phyloP scores from a whole-genome alignment of 352 stramenopile species.

The Phytophthora litchii region DNA sequence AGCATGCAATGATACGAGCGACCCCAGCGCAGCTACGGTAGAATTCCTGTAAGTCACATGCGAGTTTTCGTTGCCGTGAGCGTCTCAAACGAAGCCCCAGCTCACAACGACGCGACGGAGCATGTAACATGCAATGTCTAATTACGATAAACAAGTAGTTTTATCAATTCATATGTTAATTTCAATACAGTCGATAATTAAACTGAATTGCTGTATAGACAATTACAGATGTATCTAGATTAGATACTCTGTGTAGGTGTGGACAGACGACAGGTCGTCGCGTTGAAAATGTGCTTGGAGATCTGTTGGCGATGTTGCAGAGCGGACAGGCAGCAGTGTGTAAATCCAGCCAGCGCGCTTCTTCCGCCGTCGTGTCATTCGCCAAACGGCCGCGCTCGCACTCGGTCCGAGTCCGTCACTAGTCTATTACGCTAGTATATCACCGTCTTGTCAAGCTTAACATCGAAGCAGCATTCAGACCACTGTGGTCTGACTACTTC shows the following conservation, averaged over 20 bases:
- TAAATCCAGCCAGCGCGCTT: constrained; percentile 22
- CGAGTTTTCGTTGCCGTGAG: background rate
- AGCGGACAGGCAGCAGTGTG: constrained; percentile 2
- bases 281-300: constrained; percentile 25
- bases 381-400: constrained; percentile 22
- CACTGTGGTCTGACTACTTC: constrained; percentile 15
- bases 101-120: constrained; percentile 22
- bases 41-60: constrained; percentile 18
- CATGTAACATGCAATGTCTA: no score
- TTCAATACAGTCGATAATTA: no score
- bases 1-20: constrained; percentile 13
- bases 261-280: constrained; percentile 32
- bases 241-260: background rate
- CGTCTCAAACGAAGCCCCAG: constrained; percentile 4
- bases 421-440: constrained; percentile 25
- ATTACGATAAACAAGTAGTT: no score
- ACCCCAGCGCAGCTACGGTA: constrained; percentile 9
- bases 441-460: constrained; percentile 3
- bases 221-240: no score
- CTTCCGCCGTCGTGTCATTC: constrained; percentile 42
- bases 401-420: constrained; percentile 15
- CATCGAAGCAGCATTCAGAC: constrained; percentile 18
- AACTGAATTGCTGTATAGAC: no score
- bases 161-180: no score
- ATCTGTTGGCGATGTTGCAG: constrained; percentile 31